A percentile compares a stretch with the other conserved stretches of the same genome.
These are phyloP conservation scores for Usnea hakonensis DNA, from an alignment of 495 filamentous ascomycete genomes.

Conservation along the genomic window DNA sequence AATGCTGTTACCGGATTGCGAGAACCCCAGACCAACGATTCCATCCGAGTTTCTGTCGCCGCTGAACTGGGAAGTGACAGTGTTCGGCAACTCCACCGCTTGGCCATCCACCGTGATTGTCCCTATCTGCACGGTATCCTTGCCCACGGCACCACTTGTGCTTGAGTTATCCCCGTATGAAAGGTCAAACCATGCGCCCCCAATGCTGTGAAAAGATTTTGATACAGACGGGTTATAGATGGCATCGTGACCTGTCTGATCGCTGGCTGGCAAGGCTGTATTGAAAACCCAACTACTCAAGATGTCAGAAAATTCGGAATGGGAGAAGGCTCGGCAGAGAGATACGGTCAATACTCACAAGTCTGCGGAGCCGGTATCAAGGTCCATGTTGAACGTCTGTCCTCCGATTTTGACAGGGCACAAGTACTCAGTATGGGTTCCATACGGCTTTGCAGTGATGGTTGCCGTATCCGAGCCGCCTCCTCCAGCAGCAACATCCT, in stretches of 20 bases:
- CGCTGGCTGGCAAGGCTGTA: conserved; percentile 43
- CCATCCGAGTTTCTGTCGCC: conserved; percentile 58
- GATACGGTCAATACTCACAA: conserved; percentile 50
- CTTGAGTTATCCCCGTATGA: conserved; percentile 69
- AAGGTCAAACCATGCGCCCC: conserved; percentile 53
- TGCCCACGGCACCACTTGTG: conserved; percentile 58
- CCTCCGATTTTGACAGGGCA: conserved; percentile 65
- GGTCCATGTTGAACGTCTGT: conserved; percentile 65
- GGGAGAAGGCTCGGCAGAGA: neutral
- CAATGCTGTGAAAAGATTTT: conserved; percentile 41
- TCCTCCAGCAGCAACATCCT: conserved; percentile 11
- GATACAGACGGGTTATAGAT: conserved; percentile 58
- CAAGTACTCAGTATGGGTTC: conserved; percentile 59
- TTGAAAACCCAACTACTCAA: conserved; percentile 65
- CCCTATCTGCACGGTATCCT: conserved; percentile 66
- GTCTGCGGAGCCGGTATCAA: conserved; percentile 80
- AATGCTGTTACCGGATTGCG: conserved; percentile 60
- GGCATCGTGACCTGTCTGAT: conserved; percentile 42
- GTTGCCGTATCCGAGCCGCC: conserved; percentile 40
- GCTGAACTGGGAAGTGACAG: conserved; percentile 57
- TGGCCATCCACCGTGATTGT: conserved; percentile 59
- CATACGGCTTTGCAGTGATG: conserved; percentile 53
- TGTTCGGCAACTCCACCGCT: conserved; percentile 61
- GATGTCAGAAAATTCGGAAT: neutral
- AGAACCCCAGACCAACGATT: conserved; percentile 70